Evolutionary conservation across 2,329 filamentous ascomycete genomes (phyloP), one percentile per base, ranked within the genome.

Genomic region (Rugonectria rugulosa): DNA sequence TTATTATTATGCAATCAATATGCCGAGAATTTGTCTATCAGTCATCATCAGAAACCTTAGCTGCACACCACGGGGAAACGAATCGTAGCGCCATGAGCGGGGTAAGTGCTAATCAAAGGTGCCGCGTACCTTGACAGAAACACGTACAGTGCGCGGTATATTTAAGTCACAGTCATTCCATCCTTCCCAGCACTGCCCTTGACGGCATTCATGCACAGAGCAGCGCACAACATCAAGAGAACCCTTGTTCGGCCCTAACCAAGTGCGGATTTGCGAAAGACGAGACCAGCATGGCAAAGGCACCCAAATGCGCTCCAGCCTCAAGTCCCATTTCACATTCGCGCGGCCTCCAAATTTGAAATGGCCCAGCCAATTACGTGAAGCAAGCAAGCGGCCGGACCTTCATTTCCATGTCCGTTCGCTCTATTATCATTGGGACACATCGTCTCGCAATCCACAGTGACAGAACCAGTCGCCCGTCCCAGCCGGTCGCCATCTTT

Each of bases 221-320:
- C n/a, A n/a, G n/a, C n/a, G n/a, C n/a, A n/a, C n/a, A n/a, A n/a
- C n/a, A n/a, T n/a, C n/a, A n/a, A n/a, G n/a, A n/a, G n/a, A n/a
- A 24, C n/a, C 31, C 34, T 20, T 49, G 41, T 17, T 27, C 45
- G 36, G 40, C 56, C 26, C 21, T 11, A 5, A 48, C 31, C 14
- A 31, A 44, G 32, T 27, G n/a, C 42, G 48, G 37, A 17, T 37
- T n/a, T 53, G 29, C 17, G 23, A 52, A 49, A 48, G 48, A 56
- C 44, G 57, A 61, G 36, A 47, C 45, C 56, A 64, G 40, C 47
- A 62, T 62, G 46, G 50, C 49, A 58, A 53, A 57, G 59, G 48
- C 49, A 43, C 42, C 5, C 23, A 40, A 32, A 53, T 32, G 34
- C 55, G 31, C 45, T 53, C 44, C 38, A 55, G 37, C 49, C 41